Evolutionary conservation across 2,329 filamentous ascomycete genomes (phyloP).

Genomic region (Acrodontium crateriforme): DNA sequence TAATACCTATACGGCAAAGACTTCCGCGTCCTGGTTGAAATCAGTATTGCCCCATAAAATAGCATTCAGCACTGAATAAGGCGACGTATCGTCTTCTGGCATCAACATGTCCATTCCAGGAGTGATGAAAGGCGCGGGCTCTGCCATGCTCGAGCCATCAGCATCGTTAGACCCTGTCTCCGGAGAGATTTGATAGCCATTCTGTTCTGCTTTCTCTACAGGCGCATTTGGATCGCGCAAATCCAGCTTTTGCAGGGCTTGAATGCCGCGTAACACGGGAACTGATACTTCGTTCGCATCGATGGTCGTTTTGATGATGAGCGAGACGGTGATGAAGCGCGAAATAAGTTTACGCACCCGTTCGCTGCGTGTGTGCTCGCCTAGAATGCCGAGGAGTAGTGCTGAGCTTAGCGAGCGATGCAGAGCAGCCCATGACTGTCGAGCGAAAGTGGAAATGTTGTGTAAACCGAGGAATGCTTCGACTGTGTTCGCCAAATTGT

Average conservation of each 20-base stretch:
- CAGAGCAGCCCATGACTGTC: constrained; percentile 23
- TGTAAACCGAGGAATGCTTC: constrained; percentile 48
- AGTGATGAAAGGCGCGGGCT: constrained; percentile 15
- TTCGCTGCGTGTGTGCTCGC: constrained; percentile 35
- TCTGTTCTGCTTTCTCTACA: neutral
- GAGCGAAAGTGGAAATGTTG: constrained; percentile 31
- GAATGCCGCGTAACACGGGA: constrained; percentile 33
- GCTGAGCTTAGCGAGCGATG: constrained; percentile 28
- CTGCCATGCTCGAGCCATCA: constrained; percentile 12
- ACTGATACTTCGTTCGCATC: constrained; percentile 34
- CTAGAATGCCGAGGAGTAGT: constrained; percentile 24
- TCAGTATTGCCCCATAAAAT: constrained; percentile 27
- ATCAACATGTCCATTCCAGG: constrained; percentile 12
- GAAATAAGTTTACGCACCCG: constrained; percentile 31
- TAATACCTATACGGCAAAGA: too few species aligned
- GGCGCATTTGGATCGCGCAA: constrained; percentile 10
- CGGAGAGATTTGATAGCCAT: constrained; percentile 4
- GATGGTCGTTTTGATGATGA: constrained; percentile 33
- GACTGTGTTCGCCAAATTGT: constrained; percentile 41
- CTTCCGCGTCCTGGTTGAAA: too few species aligned
- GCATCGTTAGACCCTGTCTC: constrained; percentile 3
- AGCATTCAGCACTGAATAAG: constrained; percentile 35
- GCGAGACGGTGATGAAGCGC: constrained; percentile 33
- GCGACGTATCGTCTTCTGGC: constrained; percentile 27
- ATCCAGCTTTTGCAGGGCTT: constrained; percentile 30